These are phyloP conservation scores for Candida sp. DNA, from an alignment of 1,139 yeast genomes.

Conservation along the genomic window DNA sequence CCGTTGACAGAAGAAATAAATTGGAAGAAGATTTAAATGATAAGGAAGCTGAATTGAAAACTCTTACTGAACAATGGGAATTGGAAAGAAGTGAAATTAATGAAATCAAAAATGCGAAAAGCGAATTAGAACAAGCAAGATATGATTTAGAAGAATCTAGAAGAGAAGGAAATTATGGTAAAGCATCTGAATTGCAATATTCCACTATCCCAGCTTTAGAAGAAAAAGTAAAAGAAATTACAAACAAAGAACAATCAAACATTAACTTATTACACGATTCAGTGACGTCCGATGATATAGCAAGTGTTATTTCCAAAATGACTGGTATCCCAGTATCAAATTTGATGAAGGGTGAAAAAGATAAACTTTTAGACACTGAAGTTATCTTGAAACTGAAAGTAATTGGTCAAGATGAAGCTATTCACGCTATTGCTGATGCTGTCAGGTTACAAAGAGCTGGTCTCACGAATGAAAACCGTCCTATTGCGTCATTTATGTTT, in stretches of 20 bases:
- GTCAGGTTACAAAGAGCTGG: slow-evolving; percentile 97
- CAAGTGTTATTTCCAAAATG: slow-evolving; percentile 86
- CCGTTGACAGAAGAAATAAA: slow-evolving; percentile 65
- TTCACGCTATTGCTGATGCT: slow-evolving; percentile 85
- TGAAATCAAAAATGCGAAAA: slow-evolving; percentile 71
- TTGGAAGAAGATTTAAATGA: slow-evolving; percentile 62
- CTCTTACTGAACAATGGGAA: slow-evolving; percentile 85
- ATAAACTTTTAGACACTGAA: slow-evolving; percentile 86
- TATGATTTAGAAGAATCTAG: slow-evolving; percentile 80
- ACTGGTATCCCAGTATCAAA: slow-evolving; percentile 96
- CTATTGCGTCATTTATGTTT: slow-evolving; percentile 94
- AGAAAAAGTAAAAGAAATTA: slow-evolving; percentile 43
- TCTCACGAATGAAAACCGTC: slow-evolving; percentile 86
- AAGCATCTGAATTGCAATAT: slow-evolving; percentile 88
- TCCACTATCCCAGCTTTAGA: slow-evolving; percentile 81
- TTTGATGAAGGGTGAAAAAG: slow-evolving; percentile 91
- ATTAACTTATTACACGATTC: slow-evolving; percentile 73
- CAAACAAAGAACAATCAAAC: slow-evolving; percentile 37
- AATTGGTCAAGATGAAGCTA: slow-evolving; percentile 95
- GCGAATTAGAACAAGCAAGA: slow-evolving; percentile 79
- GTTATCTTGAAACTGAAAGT: slow-evolving; percentile 70
- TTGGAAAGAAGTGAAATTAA: slow-evolving; percentile 74
- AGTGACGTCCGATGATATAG: slow-evolving; percentile 92
- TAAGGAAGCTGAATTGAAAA: slow-evolving; percentile 61
- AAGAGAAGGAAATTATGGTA: slow-evolving; percentile 80